Evolutionary conservation across 1,139 yeast genomes (phyloP).

Genomic region (Diutina ranongensis): DNA sequence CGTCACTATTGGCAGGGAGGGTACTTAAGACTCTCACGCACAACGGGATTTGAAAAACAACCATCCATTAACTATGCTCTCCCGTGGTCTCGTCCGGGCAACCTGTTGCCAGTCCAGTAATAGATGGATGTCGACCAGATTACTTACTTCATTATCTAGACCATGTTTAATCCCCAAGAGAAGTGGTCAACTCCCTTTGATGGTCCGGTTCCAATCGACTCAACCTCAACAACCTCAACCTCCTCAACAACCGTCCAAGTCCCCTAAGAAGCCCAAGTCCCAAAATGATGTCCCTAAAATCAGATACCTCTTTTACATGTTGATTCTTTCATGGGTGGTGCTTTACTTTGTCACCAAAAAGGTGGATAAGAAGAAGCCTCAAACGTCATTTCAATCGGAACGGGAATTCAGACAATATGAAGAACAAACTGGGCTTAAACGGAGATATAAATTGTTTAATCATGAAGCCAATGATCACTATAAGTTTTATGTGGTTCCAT

Average conservation of each 20-base stretch:
- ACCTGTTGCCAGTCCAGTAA: neutral
- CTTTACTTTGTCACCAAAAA: conserved; percentile 38
- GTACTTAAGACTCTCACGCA: too few relatives aligned
- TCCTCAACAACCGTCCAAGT: neutral
- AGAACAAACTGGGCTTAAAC: conserved; percentile 38
- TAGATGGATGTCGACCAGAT: neutral
- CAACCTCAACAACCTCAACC: neutral
- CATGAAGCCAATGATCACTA: conserved; percentile 19
- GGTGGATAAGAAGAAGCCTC: conserved; percentile 41
- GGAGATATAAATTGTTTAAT: conserved; percentile 36
- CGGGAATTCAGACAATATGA: conserved; percentile 48
- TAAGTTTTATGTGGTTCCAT: conserved; percentile 36
- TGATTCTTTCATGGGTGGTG: conserved; percentile 39
- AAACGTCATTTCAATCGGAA: conserved; percentile 40
- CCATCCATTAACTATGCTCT: neutral
- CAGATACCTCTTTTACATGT: conserved; percentile 37
- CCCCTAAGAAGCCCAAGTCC: neutral
- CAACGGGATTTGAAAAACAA: neutral
- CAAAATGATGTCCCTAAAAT: conserved; percentile 27
- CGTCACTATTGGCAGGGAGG: too few relatives aligned
- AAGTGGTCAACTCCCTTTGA: neutral
- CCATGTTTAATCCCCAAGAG: too few relatives aligned
- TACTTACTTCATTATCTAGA: neutral
- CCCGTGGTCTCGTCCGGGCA: neutral
- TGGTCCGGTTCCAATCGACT: neutral